Percentiles rank a stretch among this genome's conserved stretches.
phyloP scores from a whole-genome alignment of 345 rosid species.

The Viola odorata region DNA sequence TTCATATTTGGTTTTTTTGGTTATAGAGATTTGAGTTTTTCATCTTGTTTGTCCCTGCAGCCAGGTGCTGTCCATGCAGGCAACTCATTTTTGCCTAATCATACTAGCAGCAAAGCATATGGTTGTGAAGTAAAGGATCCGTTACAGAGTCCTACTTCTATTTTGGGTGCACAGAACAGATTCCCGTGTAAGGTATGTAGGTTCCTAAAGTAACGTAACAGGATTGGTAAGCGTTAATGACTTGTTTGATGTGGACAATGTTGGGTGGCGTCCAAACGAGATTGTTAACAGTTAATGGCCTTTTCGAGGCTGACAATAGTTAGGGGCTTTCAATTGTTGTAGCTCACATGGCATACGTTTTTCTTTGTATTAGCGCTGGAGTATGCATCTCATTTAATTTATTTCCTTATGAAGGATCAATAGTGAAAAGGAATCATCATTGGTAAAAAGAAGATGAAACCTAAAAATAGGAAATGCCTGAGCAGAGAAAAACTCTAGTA shows the following conservation, averaged over 20 bases:
- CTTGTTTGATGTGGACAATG: slow-evolving; percentile 4
- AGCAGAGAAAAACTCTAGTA: too few relatives aligned
- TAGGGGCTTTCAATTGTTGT: neutral
- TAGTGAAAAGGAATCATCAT: too few relatives aligned
- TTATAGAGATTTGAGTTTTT: slow-evolving; percentile 1
- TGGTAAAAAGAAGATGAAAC: too few relatives aligned
- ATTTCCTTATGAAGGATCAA: too few relatives aligned
- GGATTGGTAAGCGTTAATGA: slow-evolving; percentile 3
- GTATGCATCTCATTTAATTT: too few relatives aligned
- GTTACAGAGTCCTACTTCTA: slow-evolving; percentile 37
- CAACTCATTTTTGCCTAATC: slow-evolving; percentile 27
- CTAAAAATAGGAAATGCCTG: too few relatives aligned
- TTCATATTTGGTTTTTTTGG: neutral
- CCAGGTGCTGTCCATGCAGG: slow-evolving; percentile 33
- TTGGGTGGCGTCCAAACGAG: neutral
- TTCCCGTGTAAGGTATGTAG: slow-evolving; percentile 42
- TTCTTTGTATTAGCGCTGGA: neutral
- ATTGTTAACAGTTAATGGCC: neutral
- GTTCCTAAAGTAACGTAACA: slow-evolving; percentile 7
- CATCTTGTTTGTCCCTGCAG: slow-evolving; percentile 24
- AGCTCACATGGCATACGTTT: neutral
- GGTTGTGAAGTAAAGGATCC: slow-evolving; percentile 41
- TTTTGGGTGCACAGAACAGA: slow-evolving; percentile 32
- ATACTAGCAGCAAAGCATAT: slow-evolving; percentile 25
- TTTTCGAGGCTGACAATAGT: neutral